Conservation (phyloP, 768 basidiomycete genomes). For the Rhizopogon vulgaris region DNA sequence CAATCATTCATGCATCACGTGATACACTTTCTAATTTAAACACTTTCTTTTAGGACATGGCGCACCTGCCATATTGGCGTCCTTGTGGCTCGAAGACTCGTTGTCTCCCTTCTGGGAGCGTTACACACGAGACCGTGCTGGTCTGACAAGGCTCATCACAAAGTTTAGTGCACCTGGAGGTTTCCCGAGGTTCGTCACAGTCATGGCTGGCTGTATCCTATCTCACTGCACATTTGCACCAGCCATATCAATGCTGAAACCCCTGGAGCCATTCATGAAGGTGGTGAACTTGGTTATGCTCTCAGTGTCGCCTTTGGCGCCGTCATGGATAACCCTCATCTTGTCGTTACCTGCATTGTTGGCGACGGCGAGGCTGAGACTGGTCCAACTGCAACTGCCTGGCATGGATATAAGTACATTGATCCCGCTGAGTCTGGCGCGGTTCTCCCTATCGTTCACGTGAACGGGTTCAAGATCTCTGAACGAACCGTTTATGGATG, state of each 20-base stretch:
- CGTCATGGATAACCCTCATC: slow-evolving; percentile 87
- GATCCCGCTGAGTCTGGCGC: slow-evolving; percentile 88
- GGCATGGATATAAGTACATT: slow-evolving; percentile 87
- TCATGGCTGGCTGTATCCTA: neutral
- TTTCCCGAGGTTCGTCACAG: slow-evolving; percentile 57
- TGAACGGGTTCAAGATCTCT: slow-evolving; percentile 88
- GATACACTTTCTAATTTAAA: neutral
- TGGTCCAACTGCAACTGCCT: slow-evolving; percentile 72
- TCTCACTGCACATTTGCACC: neutral
- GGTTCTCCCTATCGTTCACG: slow-evolving; percentile 84
- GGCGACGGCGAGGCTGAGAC: slow-evolving; percentile 87
- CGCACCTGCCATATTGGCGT: slow-evolving; percentile 82
- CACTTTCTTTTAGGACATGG: slow-evolving; percentile 53
- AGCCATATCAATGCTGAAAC: slow-evolving; percentile 80
- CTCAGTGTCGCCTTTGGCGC: slow-evolving; percentile 82
- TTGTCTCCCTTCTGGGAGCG: slow-evolving; percentile 51
- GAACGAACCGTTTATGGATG: slow-evolving; percentile 86
- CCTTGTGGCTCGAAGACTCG: slow-evolving; percentile 81
- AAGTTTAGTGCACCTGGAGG: slow-evolving; percentile 80
- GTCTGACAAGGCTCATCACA: slow-evolving; percentile 63
- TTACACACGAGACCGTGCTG: slow-evolving; percentile 49
- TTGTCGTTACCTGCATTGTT: slow-evolving; percentile 75
- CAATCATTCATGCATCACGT: neutral
- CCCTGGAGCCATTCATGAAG: slow-evolving; percentile 89
- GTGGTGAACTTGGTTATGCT: slow-evolving; percentile 86